A percentile compares a stretch with the other conserved stretches of the same genome.
Evolutionary conservation across 2,329 filamentous ascomycete species (phyloP).

Genomic region (Massarina eburnea): DNA sequence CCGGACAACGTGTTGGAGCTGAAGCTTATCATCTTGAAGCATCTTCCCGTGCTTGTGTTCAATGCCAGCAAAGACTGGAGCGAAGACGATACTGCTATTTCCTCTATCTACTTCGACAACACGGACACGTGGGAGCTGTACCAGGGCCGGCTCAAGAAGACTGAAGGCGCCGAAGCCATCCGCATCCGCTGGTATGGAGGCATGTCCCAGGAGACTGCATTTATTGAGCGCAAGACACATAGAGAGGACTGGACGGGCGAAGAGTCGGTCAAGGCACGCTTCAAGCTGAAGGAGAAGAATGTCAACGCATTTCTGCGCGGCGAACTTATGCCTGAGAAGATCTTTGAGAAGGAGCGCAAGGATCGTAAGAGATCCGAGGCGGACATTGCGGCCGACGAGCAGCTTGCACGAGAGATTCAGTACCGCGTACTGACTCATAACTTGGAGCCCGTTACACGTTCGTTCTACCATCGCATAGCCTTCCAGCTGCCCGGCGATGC

Average conservation of each 20-base stretch:
- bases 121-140: slow-evolving; percentile 92
- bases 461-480: slow-evolving; percentile 97
- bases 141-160: slow-evolving; percentile 92
- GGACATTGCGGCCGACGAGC: slow-evolving; percentile 87
- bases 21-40: slow-evolving; percentile 96
- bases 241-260: slow-evolving; percentile 99
- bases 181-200: slow-evolving; percentile 96
- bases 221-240: slow-evolving; percentile 97
- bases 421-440: slow-evolving; percentile 88
- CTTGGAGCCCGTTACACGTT: slow-evolving; percentile 85
- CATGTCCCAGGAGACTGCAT: slow-evolving; percentile 93
- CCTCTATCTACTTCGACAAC: slow-evolving; percentile 98
- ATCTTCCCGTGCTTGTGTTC: slow-evolving; percentile 95
- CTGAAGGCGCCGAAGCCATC: slow-evolving; percentile 94
- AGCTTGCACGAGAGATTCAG: slow-evolving; percentile 87
- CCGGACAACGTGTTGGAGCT: slow-evolving; percentile 97
- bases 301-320: slow-evolving; percentile 88
- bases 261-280: slow-evolving; percentile 97
- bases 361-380: slow-evolving; percentile 93
- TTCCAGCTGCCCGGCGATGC: slow-evolving; percentile 97
- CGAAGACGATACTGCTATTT: slow-evolving; percentile 86
- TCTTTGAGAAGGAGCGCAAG: slow-evolving; percentile 96
- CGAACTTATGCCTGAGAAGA: slow-evolving; percentile 77
- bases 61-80: slow-evolving; percentile 97
- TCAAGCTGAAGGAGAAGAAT: slow-evolving; percentile 94